phyloP scores from a whole-genome alignment of 305 asterid species.

The Striga hermonthica region DNA sequence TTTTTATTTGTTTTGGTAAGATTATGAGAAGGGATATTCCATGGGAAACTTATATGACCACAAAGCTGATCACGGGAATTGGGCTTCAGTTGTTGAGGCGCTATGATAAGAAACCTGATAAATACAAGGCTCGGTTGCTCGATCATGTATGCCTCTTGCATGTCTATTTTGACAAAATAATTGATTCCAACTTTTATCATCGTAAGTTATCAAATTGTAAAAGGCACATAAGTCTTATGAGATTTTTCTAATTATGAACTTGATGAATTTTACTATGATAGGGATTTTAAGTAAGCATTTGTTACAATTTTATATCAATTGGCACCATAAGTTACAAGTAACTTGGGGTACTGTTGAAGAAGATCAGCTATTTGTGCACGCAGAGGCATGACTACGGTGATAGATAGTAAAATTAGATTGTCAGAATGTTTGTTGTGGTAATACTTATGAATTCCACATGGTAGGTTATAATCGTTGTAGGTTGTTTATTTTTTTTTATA shows the following conservation, averaged over 20 bases:
- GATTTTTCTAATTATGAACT: constrained; percentile 14
- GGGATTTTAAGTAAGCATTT: too few relatives aligned
- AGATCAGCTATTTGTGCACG: neutral
- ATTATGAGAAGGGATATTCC: constrained; percentile 78
- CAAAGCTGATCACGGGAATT: constrained; percentile 82
- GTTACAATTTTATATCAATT: too few relatives aligned
- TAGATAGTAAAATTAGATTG: constrained; percentile 23
- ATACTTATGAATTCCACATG: constrained; percentile 13
- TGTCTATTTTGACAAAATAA: neutral
- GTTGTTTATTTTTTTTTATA: neutral
- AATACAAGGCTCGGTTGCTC: constrained; percentile 72
- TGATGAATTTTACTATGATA: too few relatives aligned
- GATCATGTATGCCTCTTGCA: constrained; percentile 53
- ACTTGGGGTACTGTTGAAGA: constrained; percentile 2
- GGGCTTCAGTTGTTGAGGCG: constrained; percentile 88
- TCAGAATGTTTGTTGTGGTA: constrained; percentile 26
- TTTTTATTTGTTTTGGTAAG: too few relatives aligned
- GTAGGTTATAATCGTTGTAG: constrained; percentile 12
- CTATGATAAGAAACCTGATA: constrained; percentile 80
- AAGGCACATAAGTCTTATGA: neutral
- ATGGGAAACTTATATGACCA: constrained; percentile 89
- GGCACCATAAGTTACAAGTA: constrained; percentile 23
- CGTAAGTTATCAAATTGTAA: neutral
- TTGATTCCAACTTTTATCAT: neutral
- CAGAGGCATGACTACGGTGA: neutral